Percentiles rank a stretch among this genome's conserved stretches.
Conservation (phyloP, 192 early-diverging fungal genomes). For the Backusella tarrabulga region DNA sequence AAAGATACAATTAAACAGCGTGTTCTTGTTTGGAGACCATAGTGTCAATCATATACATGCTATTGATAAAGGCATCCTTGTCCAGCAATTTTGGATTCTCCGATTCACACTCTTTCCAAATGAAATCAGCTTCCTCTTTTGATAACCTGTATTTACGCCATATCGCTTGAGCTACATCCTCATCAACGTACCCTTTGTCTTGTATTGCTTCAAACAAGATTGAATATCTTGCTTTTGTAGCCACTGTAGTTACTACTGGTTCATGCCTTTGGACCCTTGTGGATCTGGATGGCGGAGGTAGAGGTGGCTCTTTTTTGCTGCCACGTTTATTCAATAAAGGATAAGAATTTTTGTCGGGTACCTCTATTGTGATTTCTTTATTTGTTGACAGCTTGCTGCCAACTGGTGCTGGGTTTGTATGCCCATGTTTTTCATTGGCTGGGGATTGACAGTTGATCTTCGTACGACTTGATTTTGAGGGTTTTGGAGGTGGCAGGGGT, state of each 20-base stretch:
- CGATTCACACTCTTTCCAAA: slow-evolving; percentile 22
- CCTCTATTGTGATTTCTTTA: neutral
- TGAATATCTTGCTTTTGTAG: neutral
- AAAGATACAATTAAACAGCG: neutral
- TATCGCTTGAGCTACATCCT: neutral
- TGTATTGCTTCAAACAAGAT: slow-evolving; percentile 18
- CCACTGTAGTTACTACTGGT: neutral
- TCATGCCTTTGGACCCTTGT: neutral
- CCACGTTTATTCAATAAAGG: neutral
- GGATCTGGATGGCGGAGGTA: slow-evolving; percentile 9
- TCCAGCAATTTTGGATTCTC: slow-evolving; percentile 12
- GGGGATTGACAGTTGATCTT: neutral
- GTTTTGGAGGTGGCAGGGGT: neutral
- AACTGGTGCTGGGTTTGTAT: neutral
- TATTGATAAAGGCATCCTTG: slow-evolving; percentile 5
- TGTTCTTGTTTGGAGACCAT: neutral
- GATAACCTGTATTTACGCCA: slow-evolving; percentile 12
- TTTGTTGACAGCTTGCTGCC: neutral
- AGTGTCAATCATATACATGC: slow-evolving; percentile 23
- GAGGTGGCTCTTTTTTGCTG: slow-evolving; percentile 6
- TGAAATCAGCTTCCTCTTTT: neutral
- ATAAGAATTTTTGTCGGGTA: neutral
- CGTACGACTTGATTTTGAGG: neutral
- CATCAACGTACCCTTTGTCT: slow-evolving; percentile 19
- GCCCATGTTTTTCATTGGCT: neutral